Percentiles rank a stretch among this genome's conserved stretches.
Conservation (phyloP, 140 eudicot species). For the Stevia rebaudiana region DNA sequence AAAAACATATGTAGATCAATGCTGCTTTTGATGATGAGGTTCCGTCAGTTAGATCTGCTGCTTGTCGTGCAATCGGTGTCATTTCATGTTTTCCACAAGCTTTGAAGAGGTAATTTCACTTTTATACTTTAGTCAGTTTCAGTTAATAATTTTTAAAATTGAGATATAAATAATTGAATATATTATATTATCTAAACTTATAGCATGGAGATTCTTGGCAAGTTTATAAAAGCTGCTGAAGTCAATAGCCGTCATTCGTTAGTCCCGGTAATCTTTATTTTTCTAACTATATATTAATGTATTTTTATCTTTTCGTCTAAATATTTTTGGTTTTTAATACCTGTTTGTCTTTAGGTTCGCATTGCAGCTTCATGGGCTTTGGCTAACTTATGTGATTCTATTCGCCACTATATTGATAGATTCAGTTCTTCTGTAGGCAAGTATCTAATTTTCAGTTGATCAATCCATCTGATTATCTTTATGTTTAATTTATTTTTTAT, state of each 20-base stretch:
- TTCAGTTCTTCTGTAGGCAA: constrained; percentile 38
- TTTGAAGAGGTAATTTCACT: constrained; percentile 43
- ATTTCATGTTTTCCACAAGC: constrained; percentile 85
- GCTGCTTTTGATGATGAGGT: constrained; percentile 73
- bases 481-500: background rate
- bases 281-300: background rate
- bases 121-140: background rate
- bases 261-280: constrained; percentile 47
- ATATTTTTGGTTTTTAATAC: background rate
- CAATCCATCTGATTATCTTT: background rate
- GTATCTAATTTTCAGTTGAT: constrained; percentile 10
- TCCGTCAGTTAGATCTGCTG: constrained; percentile 93
- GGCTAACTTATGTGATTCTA: constrained; percentile 85
- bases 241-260: constrained; percentile 49
- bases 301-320: constrained; percentile 1
- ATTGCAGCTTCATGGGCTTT: constrained; percentile 96
- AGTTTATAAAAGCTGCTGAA: constrained; percentile 69
- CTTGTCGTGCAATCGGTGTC: constrained; percentile 98
- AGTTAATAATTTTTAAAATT: background rate
- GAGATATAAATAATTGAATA: background rate
- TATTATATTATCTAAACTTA: constrained; percentile 17
- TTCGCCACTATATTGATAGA: constrained; percentile 53
- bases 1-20: constrained; percentile 40
- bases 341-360: constrained; percentile 59
- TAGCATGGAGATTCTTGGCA: constrained; percentile 67